Base-by-base conservation (phyloP, 2,329 filamentous ascomycete species). In the Paecilomyces fulvus region DNA sequence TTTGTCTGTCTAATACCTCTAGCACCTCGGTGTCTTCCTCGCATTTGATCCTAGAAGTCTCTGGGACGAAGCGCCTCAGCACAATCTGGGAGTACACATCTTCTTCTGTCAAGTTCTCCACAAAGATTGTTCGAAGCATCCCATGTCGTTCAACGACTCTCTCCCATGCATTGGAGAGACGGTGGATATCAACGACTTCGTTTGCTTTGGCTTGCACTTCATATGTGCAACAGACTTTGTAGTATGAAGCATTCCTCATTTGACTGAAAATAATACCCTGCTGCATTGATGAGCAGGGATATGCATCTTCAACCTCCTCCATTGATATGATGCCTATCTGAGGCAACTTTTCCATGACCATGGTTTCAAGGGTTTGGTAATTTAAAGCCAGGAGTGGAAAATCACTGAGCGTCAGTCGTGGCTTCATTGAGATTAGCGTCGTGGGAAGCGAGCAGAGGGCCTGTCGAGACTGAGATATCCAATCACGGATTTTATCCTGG, bases 301-400 rank as follows among this genome's bases (percentile, higher is more conserved):
- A 73, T 7, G 70, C 72, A 56, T 78, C 75, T 58, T 79, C 76
- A 2, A 78, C 61, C 2, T 75, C 58, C 23, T 68, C 67, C 8
- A 68, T 23, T 30, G 61, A 65, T 0, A 58, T 28, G 21, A 77
- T 61, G 10, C 73, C 72, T 55, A 75, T 57, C 2, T 60, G 62
- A 2, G 73, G 70, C 0, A 80, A 60, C 52, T 68, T 76, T 6
- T 70, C 62, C 1, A 56, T 60, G 0, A 72, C 57, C 59, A 80
- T 56, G 6, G 61, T 69, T 0, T 74, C 61, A 43, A 81, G 68
- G 8, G 67, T 67, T 0, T 71, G 60, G 46, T 80, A 77, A 0
- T 68, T 73, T 55, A 78, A 64, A 1, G 73, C 70, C 3, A 80
- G 66, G 48, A 81, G 69, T 0, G 75, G 73, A 53, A 75, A 78